Base-by-base conservation (phyloP, 2,329 filamentous ascomycete genomes). In the Venturia pyrina region DNA sequence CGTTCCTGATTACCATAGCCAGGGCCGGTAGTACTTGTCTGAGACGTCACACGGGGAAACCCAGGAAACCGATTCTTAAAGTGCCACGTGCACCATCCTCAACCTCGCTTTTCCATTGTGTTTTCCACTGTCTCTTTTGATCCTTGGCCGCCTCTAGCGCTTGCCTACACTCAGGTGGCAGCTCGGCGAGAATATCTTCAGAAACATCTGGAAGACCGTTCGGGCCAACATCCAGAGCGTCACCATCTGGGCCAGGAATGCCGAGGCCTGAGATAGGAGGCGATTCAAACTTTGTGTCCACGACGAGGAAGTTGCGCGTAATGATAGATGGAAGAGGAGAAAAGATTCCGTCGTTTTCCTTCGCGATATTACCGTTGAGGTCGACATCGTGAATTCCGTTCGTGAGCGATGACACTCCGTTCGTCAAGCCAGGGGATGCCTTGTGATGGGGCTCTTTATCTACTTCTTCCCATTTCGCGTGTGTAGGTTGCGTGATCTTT, bases 401-500 rank as follows among this genome's bases (percentile, higher is more conserved):
- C 37, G 75, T 72, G 63, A 77, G 68, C 76, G 68, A 72, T 73
- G 6, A 75, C n/a, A 69, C 46, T 21, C 68, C 64, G 37, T 67
- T 67, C 28, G 44, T 61, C 10, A 65, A 19, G 15, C 48, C 41
- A n/a, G 50, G 62, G 11, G 60, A n/a, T n/a, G 57, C 44, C 24
- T 59, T 40, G 24, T 32, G 17, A 10, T 72, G 74, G 57, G 69
- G 72, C 65, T 73, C 70, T 28, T 63, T 65, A 21, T 34, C 56
- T 41, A 65, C 66, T 34, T 65, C 65, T 77, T 95, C 90, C 80
- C 93, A 92, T 67, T 88, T 87, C 11, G 87, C 91, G 70, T 91
- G 90, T 2, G 91, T 95, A 2, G 95, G 91, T 75, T 99, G 95
- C 84, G 92, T 96, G 72, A 84, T 89, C 68, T 86, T 85, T 0